Conservation (phyloP, 2,329 filamentous ascomycete species). For the Alternaria burnsii region DNA sequence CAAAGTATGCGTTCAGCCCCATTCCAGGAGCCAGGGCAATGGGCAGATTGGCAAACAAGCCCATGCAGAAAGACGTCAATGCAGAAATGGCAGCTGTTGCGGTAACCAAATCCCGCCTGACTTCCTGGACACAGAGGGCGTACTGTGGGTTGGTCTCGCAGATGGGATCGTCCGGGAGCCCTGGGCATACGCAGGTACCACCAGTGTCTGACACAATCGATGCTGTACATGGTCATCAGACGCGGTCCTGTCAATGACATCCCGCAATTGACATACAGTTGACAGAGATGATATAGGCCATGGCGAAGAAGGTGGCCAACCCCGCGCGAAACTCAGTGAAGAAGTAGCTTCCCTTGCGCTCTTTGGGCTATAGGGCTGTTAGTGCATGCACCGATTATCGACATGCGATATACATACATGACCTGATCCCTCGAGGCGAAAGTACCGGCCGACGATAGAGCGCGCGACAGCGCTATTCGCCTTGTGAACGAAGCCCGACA, state of each 20-base stretch:
- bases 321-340: slow-evolving; percentile 86
- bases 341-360: slow-evolving; percentile 79
- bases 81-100: slow-evolving; percentile 85
- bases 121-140: slow-evolving; percentile 65
- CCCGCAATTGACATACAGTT: slow-evolving; percentile 54
- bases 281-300: slow-evolving; percentile 69
- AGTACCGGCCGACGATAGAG: slow-evolving; percentile 57
- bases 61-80: slow-evolving; percentile 83
- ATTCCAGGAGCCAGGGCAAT: slow-evolving; percentile 77
- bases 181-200: slow-evolving; percentile 76
- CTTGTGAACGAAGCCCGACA: slow-evolving; percentile 46
- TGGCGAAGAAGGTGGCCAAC: slow-evolving; percentile 70
- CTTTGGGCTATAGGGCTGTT: slow-evolving; percentile 51
- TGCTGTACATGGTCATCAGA: slow-evolving; percentile 29
- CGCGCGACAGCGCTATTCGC: slow-evolving; percentile 46
- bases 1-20: slow-evolving; percentile 88
- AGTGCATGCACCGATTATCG: slow-evolving; percentile 5
- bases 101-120: slow-evolving; percentile 83
- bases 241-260: slow-evolving; percentile 42
- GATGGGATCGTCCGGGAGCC: slow-evolving; percentile 56
- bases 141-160: slow-evolving; percentile 68
- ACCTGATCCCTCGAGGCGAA: slow-evolving; percentile 81
- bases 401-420: slow-evolving; percentile 68
- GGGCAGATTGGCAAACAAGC: slow-evolving; percentile 81
- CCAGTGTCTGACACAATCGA: slow-evolving; percentile 75